These are phyloP conservation scores for Macroventuria anomochaeta DNA, from an alignment of 2,329 filamentous ascomycete species.

Conservation along the genomic window DNA sequence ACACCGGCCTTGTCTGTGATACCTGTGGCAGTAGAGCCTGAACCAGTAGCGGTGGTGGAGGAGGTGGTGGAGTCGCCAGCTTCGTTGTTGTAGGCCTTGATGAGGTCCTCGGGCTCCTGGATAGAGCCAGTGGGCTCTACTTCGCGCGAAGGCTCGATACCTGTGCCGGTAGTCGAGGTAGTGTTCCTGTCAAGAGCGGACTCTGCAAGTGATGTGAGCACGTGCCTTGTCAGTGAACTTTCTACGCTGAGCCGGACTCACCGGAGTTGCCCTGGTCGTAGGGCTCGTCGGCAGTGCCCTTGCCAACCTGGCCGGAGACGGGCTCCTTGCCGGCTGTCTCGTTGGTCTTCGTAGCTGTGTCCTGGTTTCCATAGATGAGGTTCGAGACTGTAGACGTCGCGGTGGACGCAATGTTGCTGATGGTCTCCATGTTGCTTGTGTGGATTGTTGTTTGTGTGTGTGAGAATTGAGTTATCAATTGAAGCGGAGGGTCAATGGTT, in stretches of 20 bases:
- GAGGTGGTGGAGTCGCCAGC: conserved; percentile 24
- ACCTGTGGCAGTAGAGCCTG: conserved; percentile 38
- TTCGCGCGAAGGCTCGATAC: neutral
- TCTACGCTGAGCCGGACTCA: conserved; percentile 38
- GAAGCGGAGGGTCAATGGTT: conserved; percentile 1
- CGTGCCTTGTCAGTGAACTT: neutral
- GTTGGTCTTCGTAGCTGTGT: conserved; percentile 44
- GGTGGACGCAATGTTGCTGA: conserved; percentile 43
- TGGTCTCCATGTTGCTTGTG: conserved; percentile 45
- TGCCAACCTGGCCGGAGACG: conserved; percentile 71
- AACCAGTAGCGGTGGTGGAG: conserved; percentile 27
- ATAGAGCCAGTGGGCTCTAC: conserved; percentile 11
- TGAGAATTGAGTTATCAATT: neutral
- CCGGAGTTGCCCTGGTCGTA: conserved; percentile 79
- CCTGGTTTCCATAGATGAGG: conserved; percentile 48
- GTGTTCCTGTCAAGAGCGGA: conserved; percentile 23
- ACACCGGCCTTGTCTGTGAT: conserved; percentile 33
- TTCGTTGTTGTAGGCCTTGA: conserved; percentile 23
- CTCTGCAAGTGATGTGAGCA: conserved; percentile 22
- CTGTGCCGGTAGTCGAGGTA: conserved; percentile 12
- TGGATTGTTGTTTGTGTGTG: neutral
- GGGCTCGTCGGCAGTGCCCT: conserved; percentile 72
- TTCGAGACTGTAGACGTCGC: conserved; percentile 41
- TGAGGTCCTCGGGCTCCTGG: conserved; percentile 19
- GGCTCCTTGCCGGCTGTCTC: conserved; percentile 65